These are phyloP conservation scores for Keqinozyma sinolaborantium DNA, from an alignment of 1,139 yeast species.

Conservation along the genomic window DNA sequence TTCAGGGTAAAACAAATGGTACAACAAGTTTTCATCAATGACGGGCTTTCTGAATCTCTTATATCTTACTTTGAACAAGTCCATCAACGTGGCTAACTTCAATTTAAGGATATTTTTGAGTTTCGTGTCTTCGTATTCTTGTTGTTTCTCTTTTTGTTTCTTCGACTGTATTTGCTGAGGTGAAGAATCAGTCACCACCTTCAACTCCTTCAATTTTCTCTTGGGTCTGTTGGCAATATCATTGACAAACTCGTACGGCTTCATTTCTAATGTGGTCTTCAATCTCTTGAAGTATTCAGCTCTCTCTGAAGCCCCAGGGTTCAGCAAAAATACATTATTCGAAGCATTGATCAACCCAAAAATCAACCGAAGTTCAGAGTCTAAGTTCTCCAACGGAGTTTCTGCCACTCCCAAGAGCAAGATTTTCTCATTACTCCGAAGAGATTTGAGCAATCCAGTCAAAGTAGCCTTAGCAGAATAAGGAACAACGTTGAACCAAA, in stretches of 20 bases:
- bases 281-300: conserved; percentile 53
- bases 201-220: conserved; percentile 38
- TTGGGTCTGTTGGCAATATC: conserved; percentile 51
- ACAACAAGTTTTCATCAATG: conserved; percentile 69
- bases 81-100: conserved; percentile 85
- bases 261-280: conserved; percentile 54
- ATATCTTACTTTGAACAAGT: conserved; percentile 78
- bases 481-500: conserved; percentile 70
- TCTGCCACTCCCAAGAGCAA: conserved; percentile 79
- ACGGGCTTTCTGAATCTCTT: conserved; percentile 89
- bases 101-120: conserved; percentile 81
- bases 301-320: conserved; percentile 42
- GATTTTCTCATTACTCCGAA: conserved; percentile 71
- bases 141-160: conserved; percentile 42
- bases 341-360: conserved; percentile 50
- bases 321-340: conserved; percentile 45
- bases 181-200: conserved; percentile 19
- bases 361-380: conserved; percentile 36
- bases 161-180: conserved; percentile 13
- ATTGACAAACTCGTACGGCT: conserved; percentile 60
- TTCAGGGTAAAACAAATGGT: conserved; percentile 73
- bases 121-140: conserved; percentile 72
- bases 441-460: conserved; percentile 61
- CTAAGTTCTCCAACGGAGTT: conserved; percentile 26
- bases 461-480: conserved; percentile 71